Base-by-base conservation (phyloP, 345 rosid species). In the Populus euphratica region DNA sequence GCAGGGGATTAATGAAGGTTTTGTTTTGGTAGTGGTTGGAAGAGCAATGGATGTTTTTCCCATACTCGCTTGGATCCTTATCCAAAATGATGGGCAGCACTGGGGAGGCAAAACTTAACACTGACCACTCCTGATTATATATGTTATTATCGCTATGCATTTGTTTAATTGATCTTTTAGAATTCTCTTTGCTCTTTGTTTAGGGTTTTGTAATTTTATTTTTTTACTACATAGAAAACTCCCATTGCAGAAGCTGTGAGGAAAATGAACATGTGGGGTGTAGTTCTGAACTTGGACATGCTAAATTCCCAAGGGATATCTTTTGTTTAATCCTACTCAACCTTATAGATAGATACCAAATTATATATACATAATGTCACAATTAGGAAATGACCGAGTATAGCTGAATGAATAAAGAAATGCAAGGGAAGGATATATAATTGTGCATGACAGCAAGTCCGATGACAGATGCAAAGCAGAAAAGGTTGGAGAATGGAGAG, bases 1-100 rank as follows among this genome's bases (percentile, higher is more conserved):
- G 29, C 29, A n/a, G 43, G 59, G 65, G 71, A 81, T 77, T 33
- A 33, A 33, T 76, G 83, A 84, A 76, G 78, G 23, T 71, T 78
- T 83, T 86, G 86, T 68, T 83, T 79, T 88, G 94, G 87, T 79
- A 85, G 92, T 87, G 88, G 92, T 89, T 90, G 94, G 80, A 86
- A 61, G 41, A 82, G 82, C 92, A 89, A 44, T 69, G 2, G 65
- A 69, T 74, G 84, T 70, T 84, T 74, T 41, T 50, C 80, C 88
- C 94, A 86, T 86, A 17, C 88, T 76, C 68, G 14, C 73, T 83
- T 79, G 18, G 74, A 77, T 83, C 83, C 87, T 75, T 85, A 75
- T 81, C 88, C 83, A 63, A 72, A 25, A 73, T 6, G 82, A 76
- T 70, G 72, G 20, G 27, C 41, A 25, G 54, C 69, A 61, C 36